A percentile compares a stretch with the other conserved stretches of the same genome.
These are phyloP conservation scores for Coniferiporia sulphurascens DNA, from an alignment of 1,284 basidiomycete species.

Conservation along the genomic window DNA sequence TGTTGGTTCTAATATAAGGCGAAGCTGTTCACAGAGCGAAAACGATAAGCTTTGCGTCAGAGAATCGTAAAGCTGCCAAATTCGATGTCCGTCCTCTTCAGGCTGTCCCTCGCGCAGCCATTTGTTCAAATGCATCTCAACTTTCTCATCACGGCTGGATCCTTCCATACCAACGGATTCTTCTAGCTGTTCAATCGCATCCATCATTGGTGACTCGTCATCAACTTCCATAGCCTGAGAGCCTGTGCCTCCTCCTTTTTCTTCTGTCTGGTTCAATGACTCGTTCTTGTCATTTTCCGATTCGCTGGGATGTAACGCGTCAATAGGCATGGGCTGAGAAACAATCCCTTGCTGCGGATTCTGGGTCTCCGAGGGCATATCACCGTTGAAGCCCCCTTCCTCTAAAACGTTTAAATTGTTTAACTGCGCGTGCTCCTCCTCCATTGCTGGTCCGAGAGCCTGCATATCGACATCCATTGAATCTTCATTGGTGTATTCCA, in stretches of 20 bases:
- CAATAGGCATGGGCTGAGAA: background rate
- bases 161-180: constrained; percentile 30
- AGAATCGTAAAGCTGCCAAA: constrained; percentile 90
- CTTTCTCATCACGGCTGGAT: constrained; percentile 30
- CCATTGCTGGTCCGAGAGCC: constrained; percentile 82
- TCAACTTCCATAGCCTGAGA: background rate
- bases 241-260: background rate
- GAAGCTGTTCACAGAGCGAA: constrained; percentile 91
- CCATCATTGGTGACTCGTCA: background rate
- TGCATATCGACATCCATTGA: constrained; percentile 78
- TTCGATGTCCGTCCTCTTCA: constrained; percentile 56
- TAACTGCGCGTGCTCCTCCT: constrained; percentile 80
- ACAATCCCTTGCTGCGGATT: background rate
- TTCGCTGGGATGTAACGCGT: background rate
- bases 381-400: constrained; percentile 32
- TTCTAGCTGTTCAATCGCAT: constrained; percentile 23
- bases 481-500: constrained; percentile 82
- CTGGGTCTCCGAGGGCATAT: background rate
- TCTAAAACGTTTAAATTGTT: constrained; percentile 77
- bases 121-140: constrained; percentile 60
- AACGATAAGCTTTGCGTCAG: constrained; percentile 91
- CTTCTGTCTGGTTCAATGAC: background rate
- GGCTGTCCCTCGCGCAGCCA: constrained; percentile 62
- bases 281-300: background rate
- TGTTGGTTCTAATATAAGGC: constrained; percentile 94